These are phyloP conservation scores for Populus pruinosa DNA, from an alignment of 345 rosid species.

Conservation along the genomic window DNA sequence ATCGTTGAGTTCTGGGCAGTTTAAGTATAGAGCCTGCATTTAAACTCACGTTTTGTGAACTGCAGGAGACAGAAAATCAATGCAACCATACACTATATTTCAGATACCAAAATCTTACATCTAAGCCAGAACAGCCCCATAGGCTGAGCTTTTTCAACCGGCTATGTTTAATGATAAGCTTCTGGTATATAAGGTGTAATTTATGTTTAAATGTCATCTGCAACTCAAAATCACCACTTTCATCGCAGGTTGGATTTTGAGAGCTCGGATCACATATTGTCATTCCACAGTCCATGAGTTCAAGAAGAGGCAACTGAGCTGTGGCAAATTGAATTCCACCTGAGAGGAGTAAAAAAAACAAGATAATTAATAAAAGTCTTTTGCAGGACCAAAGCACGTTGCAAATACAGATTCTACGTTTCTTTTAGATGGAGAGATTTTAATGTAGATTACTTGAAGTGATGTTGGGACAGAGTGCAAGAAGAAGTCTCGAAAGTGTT, in stretches of 20 bases:
- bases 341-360: constrained; percentile 21
- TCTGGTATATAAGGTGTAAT: constrained; percentile 64
- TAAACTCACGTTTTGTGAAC: constrained; percentile 29
- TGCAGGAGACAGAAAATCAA: neutral
- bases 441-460: constrained; percentile 75
- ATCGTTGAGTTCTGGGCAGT: constrained; percentile 84
- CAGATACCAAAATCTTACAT: constrained; percentile 49
- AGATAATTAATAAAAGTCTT: neutral
- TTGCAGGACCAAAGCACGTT: neutral
- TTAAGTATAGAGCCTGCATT: constrained; percentile 81
- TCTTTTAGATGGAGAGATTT: constrained; percentile 1
- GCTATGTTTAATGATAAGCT: constrained; percentile 79
- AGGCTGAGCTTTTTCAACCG: constrained; percentile 81
- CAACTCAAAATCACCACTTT: constrained; percentile 31
- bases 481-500: constrained; percentile 74
- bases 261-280: constrained; percentile 66
- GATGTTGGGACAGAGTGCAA: constrained; percentile 94
- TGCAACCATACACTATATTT: neutral
- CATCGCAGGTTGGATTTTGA: constrained; percentile 35
- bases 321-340: constrained; percentile 99
- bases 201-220: constrained; percentile 47
- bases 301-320: constrained; percentile 89
- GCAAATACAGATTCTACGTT: neutral
- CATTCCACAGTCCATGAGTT: constrained; percentile 99
- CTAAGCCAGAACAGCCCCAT: constrained; percentile 98